Percentiles rank a stretch among this genome's conserved stretches.
phyloP scores from a whole-genome alignment of 1,284 basidiomycete species.

The Sutorius eximius region DNA sequence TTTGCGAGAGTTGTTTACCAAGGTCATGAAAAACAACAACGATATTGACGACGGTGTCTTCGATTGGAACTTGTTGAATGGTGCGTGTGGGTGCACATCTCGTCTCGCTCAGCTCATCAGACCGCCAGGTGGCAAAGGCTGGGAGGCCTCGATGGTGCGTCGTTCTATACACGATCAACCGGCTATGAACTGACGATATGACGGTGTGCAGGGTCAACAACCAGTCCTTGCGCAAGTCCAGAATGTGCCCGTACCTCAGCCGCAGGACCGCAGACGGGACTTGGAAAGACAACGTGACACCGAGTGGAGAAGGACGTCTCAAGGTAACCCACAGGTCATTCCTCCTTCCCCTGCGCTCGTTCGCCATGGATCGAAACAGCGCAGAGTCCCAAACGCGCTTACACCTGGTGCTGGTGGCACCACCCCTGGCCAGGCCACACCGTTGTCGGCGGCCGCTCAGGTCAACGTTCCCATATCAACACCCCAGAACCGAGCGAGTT shows the following conservation, averaged over 20 bases:
- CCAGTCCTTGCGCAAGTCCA: constrained; percentile 63
- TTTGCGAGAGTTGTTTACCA: constrained; percentile 90
- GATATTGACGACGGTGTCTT: constrained; percentile 92
- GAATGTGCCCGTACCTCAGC: constrained; percentile 46
- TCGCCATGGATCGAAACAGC: constrained; percentile 68
- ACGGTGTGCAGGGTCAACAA: constrained; percentile 48
- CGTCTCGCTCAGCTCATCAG: constrained; percentile 7
- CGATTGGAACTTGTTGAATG: constrained; percentile 96
- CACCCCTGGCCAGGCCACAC: constrained; percentile 55
- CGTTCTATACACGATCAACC: constrained; percentile 2
- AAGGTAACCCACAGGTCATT: constrained; percentile 53
- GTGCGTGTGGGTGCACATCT: constrained; percentile 49
- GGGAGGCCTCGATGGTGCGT: constrained; percentile 83
- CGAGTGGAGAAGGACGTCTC: constrained; percentile 49
- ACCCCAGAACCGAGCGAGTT: constrained; percentile 47
- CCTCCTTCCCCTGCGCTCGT: constrained; percentile 75
- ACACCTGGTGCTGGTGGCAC: constrained; percentile 48
- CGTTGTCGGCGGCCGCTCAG: constrained; percentile 71
- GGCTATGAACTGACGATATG: constrained; percentile 16
- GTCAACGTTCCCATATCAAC: constrained; percentile 65
- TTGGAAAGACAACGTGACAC: constrained; percentile 50
- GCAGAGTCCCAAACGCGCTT: constrained; percentile 56
- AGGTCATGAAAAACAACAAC: constrained; percentile 86
- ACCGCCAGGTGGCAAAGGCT: constrained; percentile 80
- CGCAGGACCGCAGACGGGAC: constrained; percentile 59